These are phyloP conservation scores for Sphagnum magellanicum DNA, from an alignment of 228 moss, liverwort and hornwort genomes.

Conservation along the genomic window DNA sequence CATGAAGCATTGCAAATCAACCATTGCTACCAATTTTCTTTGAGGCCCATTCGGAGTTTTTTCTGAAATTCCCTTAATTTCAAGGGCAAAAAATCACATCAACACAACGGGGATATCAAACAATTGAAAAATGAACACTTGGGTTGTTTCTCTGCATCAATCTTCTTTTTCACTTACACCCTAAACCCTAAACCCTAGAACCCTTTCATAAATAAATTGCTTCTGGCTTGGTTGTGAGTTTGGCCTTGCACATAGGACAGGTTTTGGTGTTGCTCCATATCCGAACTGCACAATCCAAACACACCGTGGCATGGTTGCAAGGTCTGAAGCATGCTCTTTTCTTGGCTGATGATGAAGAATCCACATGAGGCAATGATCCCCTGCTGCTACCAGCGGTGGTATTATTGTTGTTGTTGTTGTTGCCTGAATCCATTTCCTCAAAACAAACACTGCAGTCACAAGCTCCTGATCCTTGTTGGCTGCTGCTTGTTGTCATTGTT, in stretches of 20 bases:
- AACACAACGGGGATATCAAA: too few species aligned
- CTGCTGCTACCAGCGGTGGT: background rate
- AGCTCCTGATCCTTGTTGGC: too few species aligned
- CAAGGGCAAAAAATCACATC: too few species aligned
- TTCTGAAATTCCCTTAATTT: too few species aligned
- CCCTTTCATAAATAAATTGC: background rate
- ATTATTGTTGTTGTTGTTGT: too few species aligned
- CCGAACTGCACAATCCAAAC: background rate
- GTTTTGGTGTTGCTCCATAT: background rate
- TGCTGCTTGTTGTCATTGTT: too few species aligned
- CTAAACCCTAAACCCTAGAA: background rate
- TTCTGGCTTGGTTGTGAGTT: background rate
- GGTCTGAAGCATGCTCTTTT: background rate
- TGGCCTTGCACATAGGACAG: background rate
- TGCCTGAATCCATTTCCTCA: background rate
- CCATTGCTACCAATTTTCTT: too few species aligned
- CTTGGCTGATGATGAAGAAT: background rate
- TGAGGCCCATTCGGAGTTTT: too few species aligned
- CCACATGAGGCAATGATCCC: background rate
- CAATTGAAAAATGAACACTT: too few species aligned
- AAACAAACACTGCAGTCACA: background rate
- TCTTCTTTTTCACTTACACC: too few species aligned
- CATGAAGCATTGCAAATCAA: too few species aligned
- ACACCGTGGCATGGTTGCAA: background rate
- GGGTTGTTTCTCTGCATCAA: too few species aligned